Evolutionary conservation across 768 basidiomycete genomes (phyloP).

Genomic region (Pulveroboletus sp.): DNA sequence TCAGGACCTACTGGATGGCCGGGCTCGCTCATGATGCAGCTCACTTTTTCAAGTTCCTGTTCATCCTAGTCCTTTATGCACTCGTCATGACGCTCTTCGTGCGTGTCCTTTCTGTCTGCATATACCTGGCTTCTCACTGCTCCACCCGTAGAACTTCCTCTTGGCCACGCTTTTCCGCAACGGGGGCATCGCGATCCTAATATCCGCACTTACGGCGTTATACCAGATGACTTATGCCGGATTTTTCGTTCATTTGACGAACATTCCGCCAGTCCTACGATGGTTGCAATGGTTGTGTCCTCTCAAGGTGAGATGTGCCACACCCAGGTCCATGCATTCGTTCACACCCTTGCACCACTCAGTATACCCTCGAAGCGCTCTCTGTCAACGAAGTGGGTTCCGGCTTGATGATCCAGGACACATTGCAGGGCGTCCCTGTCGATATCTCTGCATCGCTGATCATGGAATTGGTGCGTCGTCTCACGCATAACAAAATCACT

Average conservation of each 20-base stretch:
- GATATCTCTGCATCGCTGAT: constrained; percentile 77
- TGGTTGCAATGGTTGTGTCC: constrained; percentile 94
- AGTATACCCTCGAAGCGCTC: constrained; percentile 76
- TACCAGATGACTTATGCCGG: constrained; percentile 89
- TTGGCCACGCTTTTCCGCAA: constrained; percentile 80
- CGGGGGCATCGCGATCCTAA: constrained; percentile 85
- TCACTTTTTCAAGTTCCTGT: constrained; percentile 91
- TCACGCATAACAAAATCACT: neutral
- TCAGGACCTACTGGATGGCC: constrained; percentile 92
- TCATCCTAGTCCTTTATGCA: constrained; percentile 83
- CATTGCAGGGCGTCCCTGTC: constrained; percentile 77
- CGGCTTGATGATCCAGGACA: constrained; percentile 80
- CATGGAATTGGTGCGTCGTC: constrained; percentile 68
- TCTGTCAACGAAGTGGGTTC: constrained; percentile 90
- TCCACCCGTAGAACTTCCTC: constrained; percentile 71
- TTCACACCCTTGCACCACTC: neutral
- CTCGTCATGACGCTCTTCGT: constrained; percentile 86
- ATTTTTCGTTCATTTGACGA: constrained; percentile 84
- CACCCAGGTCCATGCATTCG: neutral
- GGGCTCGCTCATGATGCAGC: constrained; percentile 75
- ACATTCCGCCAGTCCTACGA: constrained; percentile 85
- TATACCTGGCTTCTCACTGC: neutral
- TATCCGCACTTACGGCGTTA: constrained; percentile 71
- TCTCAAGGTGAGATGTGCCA: constrained; percentile 45
- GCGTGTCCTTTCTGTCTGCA: constrained; percentile 27